Evolutionary conservation across 1,284 basidiomycete genomes (phyloP).

Genomic region (Ustilago trichophora): DNA sequence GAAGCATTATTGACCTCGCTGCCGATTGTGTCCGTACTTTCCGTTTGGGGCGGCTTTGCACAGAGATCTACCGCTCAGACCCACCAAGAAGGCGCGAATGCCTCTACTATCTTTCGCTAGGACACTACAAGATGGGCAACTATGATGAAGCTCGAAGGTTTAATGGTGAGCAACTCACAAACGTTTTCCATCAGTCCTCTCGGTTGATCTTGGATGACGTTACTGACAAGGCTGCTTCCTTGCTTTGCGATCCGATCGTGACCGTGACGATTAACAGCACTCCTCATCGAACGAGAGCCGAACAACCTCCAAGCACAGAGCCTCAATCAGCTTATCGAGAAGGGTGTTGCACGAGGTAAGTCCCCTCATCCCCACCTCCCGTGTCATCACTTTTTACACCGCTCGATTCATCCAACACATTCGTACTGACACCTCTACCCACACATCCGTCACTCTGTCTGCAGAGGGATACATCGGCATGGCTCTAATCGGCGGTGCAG

Average conservation of each 20-base stretch:
- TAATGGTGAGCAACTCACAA: constrained; percentile 75
- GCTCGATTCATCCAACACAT: no score
- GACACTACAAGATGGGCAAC: constrained; percentile 96
- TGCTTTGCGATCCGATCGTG: neutral
- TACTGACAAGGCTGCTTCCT: neutral
- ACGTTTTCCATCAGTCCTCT: neutral
- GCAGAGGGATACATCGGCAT: constrained; percentile 92
- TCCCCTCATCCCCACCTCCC: constrained; percentile 12
- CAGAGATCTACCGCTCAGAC: constrained; percentile 92
- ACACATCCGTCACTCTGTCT: no score
- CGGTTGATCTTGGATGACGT: no score
- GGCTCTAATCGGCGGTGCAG: constrained; percentile 89
- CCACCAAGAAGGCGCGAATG: constrained; percentile 90
- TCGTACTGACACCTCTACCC: no score
- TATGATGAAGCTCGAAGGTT: constrained; percentile 92
- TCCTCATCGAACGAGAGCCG: constrained; percentile 91
- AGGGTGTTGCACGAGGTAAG: constrained; percentile 83
- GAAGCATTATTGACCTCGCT: no score
- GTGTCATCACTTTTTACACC: no score
- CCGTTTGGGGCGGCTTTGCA: no score
- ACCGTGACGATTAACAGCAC: constrained; percentile 70
- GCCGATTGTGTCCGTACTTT: no score
- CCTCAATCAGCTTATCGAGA: constrained; percentile 83
- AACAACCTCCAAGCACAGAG: constrained; percentile 92
- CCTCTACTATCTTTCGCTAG: constrained; percentile 93